Evolutionary conservation across 176 grass and related monocot species (phyloP).

Genomic region (Juncus inflexus): DNA sequence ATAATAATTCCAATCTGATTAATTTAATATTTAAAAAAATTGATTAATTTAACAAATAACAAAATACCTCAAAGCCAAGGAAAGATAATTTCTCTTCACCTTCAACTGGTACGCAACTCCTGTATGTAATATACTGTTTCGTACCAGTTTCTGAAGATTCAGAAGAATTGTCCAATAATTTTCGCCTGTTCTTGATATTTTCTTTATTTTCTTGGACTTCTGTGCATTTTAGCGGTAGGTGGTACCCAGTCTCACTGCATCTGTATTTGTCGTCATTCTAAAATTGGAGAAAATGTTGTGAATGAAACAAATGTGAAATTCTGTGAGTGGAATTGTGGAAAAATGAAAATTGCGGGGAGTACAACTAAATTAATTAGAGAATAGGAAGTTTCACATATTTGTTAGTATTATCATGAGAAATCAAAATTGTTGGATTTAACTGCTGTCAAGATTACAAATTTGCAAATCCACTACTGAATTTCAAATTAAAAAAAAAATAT

Average conservation of each 20-base stretch:
- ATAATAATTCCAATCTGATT: background rate
- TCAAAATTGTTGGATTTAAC: too few relatives aligned
- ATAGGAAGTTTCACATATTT: too few relatives aligned
- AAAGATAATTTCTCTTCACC: slow-evolving; percentile 75
- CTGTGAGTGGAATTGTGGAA: background rate
- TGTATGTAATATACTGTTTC: slow-evolving; percentile 71
- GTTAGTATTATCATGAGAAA: too few relatives aligned
- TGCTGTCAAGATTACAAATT: too few relatives aligned
- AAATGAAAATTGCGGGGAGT: background rate
- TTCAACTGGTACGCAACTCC: slow-evolving; percentile 72
- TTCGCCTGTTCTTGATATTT: slow-evolving; percentile 51
- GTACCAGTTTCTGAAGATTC: slow-evolving; percentile 23
- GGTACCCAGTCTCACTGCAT: slow-evolving; percentile 94
- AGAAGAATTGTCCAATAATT: slow-evolving; percentile 51
- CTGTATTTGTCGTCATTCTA: slow-evolving; percentile 81
- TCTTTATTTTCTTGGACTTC: slow-evolving; percentile 54
- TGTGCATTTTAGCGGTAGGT: slow-evolving; percentile 73
- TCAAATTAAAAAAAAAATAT: too few relatives aligned
- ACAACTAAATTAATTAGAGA: too few relatives aligned
- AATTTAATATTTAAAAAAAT: background rate
- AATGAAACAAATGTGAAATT: too few relatives aligned
- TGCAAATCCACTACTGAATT: too few relatives aligned
- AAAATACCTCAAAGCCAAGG: slow-evolving; percentile 92
- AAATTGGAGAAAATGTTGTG: background rate
- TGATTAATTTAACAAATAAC: background rate